These are phyloP conservation scores for Elongisporangium undulatum DNA, from an alignment of 352 stramenopile genomes.

Conservation along the genomic window DNA sequence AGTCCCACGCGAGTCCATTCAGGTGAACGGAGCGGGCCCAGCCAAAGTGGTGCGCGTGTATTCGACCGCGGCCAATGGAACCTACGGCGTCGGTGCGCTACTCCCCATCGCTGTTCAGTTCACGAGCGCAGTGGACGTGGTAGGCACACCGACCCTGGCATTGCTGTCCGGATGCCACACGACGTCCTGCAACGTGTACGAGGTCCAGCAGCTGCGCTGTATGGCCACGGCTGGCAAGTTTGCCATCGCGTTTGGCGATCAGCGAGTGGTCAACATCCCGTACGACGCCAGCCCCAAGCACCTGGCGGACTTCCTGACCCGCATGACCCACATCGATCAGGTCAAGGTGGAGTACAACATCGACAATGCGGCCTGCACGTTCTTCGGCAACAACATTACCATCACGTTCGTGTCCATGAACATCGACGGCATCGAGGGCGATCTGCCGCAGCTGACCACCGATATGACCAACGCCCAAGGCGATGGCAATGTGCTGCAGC, in stretches of 20 bases:
- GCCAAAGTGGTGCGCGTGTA: slow-evolving; percentile 66
- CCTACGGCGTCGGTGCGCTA: slow-evolving; percentile 51
- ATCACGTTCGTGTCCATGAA: slow-evolving; percentile 79
- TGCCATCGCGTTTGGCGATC: slow-evolving; percentile 40
- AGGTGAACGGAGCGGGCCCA: slow-evolving; percentile 39
- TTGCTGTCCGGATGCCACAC: slow-evolving; percentile 55
- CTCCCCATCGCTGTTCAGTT: slow-evolving; percentile 70
- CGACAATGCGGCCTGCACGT: slow-evolving; percentile 54
- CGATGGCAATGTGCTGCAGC: slow-evolving; percentile 30
- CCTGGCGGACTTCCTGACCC: slow-evolving; percentile 41
- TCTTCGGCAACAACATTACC: slow-evolving; percentile 77
- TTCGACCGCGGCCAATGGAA: slow-evolving; percentile 37
- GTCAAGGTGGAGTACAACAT: slow-evolving; percentile 61
- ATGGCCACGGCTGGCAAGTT: slow-evolving; percentile 63
- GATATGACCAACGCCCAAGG: slow-evolving; percentile 42
- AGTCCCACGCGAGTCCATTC: slow-evolving; percentile 49
- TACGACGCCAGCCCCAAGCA: slow-evolving; percentile 42
- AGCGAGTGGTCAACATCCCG: slow-evolving; percentile 63
- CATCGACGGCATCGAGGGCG: slow-evolving; percentile 48
- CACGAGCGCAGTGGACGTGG: slow-evolving; percentile 61
- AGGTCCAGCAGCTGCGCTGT: slow-evolving; percentile 63
- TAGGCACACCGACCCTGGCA: slow-evolving; percentile 34
- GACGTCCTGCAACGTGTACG: slow-evolving; percentile 39
- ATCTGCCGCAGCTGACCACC: slow-evolving; percentile 56
- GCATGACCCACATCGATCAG: slow-evolving; percentile 61